Base-by-base conservation (phyloP, 768 basidiomycete genomes). In the Russula sp. region DNA sequence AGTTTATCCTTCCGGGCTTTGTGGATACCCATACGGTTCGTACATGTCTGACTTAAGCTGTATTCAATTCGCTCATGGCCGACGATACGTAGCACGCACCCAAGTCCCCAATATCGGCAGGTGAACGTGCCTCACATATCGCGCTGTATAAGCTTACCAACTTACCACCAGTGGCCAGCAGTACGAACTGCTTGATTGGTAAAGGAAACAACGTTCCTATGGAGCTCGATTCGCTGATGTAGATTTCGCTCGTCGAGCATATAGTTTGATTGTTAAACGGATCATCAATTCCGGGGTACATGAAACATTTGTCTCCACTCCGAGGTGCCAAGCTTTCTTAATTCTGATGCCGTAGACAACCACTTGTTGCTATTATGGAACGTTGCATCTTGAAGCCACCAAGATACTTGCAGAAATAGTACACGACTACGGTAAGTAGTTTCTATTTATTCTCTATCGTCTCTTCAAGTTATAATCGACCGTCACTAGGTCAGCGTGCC, bases 11-110 rank as follows among this genome's bases (percentile, higher is more conserved):
- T 71, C 94, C 94, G 7, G 94, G 94, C 4, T 85, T 96, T 73
- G 78, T 95, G 59, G 94, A 97, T 78, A 96, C 94, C 34, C 94
- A 96, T 75, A 91, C 89, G 38, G 94, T 94, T 72, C 72, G 88
- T 73, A 36, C 16, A 8, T 2, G 5, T 59, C 20, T 30, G 28
- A 46, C 34, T 20, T 13, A 14, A 24, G 8, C 3, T 48, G 22
- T 9, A 10, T 32, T 6, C 14, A 26, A 14, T 42, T 57, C 14
- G 3, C 16, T 44, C 9, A 56, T 14, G 20, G 13, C 20, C 36
- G 24, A 11, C 20, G 22, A 44, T 59, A 20, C n/a, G 8, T 55
- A 89, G 88, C 89, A 92, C 77, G 90, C 90, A 10, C 86, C 0
- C 92, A 95, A 72, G 82, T 87, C 62, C 87, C 88, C 14, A 90